Conservation (phyloP, 805 yeast genomes). For the Lachancea thermotolerans region DNA sequence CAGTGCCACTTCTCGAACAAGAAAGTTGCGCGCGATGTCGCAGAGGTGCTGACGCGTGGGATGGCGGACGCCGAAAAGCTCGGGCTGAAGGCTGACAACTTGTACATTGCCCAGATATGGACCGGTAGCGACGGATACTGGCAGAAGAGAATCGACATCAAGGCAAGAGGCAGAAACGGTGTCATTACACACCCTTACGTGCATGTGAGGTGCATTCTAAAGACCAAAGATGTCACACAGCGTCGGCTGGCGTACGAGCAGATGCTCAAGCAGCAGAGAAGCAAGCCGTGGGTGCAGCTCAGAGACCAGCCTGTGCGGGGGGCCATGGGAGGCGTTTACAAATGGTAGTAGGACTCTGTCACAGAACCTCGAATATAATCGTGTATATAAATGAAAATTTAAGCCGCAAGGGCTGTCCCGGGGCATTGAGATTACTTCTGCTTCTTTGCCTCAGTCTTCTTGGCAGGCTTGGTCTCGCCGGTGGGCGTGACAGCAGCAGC, state of each 20-base stretch:
- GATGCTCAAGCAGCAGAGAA: constrained; percentile 38
- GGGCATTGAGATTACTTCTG: constrained; percentile 2
- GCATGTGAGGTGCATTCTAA: constrained; percentile 73
- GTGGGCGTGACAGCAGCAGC: constrained; percentile 2
- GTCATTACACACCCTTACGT: constrained; percentile 66
- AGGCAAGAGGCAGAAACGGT: constrained; percentile 90
- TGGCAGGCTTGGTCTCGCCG: constrained; percentile 3
- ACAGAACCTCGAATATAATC: background rate
- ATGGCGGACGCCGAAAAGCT: constrained; percentile 58
- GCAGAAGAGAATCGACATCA: constrained; percentile 64
- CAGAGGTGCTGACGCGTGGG: constrained; percentile 66
- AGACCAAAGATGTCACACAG: constrained; percentile 53
- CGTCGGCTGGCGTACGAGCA: constrained; percentile 55
- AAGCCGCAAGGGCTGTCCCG: background rate
- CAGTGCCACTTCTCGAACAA: constrained; percentile 86
- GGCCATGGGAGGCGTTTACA: constrained; percentile 44
- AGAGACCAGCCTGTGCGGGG: constrained; percentile 44
- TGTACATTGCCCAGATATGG: constrained; percentile 81
- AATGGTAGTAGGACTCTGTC: constrained; percentile 37
- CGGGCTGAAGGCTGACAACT: constrained; percentile 50
- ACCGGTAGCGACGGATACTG: constrained; percentile 81
- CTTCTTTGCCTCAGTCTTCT: constrained; percentile 10
- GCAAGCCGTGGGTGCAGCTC: constrained; percentile 48
- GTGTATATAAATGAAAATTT: constrained; percentile 7
- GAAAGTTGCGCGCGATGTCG: constrained; percentile 72